Percentiles rank a stretch among this genome's conserved stretches.
Evolutionary conservation across 179 eudicot species (phyloP).

Genomic region (Silene coronaria): DNA sequence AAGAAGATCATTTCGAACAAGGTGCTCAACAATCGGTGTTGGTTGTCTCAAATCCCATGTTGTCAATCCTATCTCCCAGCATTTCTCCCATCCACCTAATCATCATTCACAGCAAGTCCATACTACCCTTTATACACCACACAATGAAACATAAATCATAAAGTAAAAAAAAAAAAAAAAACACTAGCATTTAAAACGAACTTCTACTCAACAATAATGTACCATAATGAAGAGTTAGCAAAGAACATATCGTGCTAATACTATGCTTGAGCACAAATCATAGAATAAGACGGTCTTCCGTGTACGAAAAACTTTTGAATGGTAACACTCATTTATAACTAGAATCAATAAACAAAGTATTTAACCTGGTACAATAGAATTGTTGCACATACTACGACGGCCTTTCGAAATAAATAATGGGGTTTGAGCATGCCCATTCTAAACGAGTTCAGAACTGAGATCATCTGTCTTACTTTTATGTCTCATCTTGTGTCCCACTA

Average conservation of each 20-base stretch:
- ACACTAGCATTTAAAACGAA: background rate
- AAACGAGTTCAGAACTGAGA: no score
- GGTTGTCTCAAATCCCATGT: slow-evolving; percentile 81
- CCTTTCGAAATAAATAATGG: no score
- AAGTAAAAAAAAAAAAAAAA: background rate
- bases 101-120: slow-evolving; percentile 1
- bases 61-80: slow-evolving; percentile 61
- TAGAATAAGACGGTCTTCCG: no score
- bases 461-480: no score
- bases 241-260: background rate
- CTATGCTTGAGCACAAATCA: no score
- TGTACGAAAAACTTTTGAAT: no score
- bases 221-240: background rate
- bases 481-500: no score
- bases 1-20: slow-evolving; percentile 46
- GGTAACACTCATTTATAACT: no score
- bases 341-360: no score
- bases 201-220: background rate
- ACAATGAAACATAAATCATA: background rate
- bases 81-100: slow-evolving; percentile 70
- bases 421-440: no score
- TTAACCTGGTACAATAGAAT: no score
- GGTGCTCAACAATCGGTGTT: slow-evolving; percentile 59
- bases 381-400: no score
- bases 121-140: background rate